A percentile compares a stretch with the other conserved stretches of the same genome.
Evolutionary conservation across 2,329 filamentous ascomycete species (phyloP).

Genomic region (Aspergillus quadricinctus): DNA sequence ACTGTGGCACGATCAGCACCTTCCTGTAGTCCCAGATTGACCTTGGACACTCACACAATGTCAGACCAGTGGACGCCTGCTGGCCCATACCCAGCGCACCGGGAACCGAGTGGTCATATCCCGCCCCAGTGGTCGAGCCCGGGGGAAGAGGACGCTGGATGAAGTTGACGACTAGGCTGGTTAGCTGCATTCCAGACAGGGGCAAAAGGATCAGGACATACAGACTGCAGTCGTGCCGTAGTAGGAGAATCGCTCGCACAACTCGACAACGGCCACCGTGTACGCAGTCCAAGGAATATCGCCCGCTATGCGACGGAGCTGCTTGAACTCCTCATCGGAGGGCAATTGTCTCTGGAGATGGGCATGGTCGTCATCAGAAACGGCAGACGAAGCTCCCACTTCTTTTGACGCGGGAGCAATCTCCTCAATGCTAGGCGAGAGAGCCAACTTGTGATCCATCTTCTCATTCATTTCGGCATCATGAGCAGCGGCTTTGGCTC

Average conservation of each 20-base stretch:
- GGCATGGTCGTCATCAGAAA: conserved; percentile 3
- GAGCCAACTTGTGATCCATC: conserved; percentile 1
- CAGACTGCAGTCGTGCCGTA: conserved; percentile 67
- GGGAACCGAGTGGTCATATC: conserved; percentile 22
- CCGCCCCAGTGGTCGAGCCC: conserved; percentile 51
- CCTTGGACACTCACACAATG: conserved; percentile 36
- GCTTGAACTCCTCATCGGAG: conserved; percentile 30
- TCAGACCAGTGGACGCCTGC: conserved; percentile 50
- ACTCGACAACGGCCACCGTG: conserved; percentile 67
- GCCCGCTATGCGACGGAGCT: conserved; percentile 32
- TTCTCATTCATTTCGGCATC: conserved; percentile 16
- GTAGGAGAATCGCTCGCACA: conserved; percentile 74
- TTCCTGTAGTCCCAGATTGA: neutral
- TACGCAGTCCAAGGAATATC: conserved; percentile 61
- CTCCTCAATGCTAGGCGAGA: conserved; percentile 8
- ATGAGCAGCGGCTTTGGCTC: conserved; percentile 16
- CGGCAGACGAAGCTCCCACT: neutral
- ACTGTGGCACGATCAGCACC: conserved; percentile 26
- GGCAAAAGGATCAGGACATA: conserved; percentile 31
- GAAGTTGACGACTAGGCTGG: conserved; percentile 54
- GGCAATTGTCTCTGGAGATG: conserved; percentile 16
- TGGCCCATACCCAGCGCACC: conserved; percentile 58
- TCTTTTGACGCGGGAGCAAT: conserved; percentile 1
- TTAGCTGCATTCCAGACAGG: neutral
- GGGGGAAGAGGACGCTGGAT: conserved; percentile 54